phyloP scores from a whole-genome alignment of 345 rosid genomes.

The Zanthoxylum bungeanum region DNA sequence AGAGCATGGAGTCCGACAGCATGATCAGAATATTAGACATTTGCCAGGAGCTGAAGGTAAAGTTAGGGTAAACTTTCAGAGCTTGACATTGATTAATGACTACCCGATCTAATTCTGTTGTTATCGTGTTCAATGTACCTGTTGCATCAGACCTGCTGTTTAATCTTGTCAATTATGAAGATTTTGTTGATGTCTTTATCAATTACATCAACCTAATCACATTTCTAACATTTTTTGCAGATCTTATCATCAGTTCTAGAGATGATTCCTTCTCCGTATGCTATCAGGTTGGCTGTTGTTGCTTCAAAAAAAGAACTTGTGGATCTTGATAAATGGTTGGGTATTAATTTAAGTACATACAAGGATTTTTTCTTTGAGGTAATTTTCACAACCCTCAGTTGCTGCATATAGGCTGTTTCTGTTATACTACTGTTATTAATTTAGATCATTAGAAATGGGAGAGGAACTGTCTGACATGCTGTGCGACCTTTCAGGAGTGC shows the following conservation, averaged over 20 bases:
- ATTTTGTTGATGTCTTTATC: not conserved
- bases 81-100: not conserved
- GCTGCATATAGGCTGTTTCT: not conserved
- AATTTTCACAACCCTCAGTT: slow-evolving; percentile 11
- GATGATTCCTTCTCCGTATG: slow-evolving; percentile 61
- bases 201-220: not conserved
- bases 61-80: not conserved
- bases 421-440: not conserved
- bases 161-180: not conserved
- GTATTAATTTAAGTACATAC: slow-evolving; percentile 45
- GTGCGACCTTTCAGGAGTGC: slow-evolving; percentile 69
- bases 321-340: slow-evolving; percentile 88
- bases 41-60: slow-evolving; percentile 86
- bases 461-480: slow-evolving; percentile 13
- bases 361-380: slow-evolving; percentile 88
- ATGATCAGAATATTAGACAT: slow-evolving; percentile 59
- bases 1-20: slow-evolving; percentile 50
- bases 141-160: not conserved
- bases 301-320: slow-evolving; percentile 73
- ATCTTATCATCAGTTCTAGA: slow-evolving; percentile 68
- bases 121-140: not conserved
- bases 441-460: slow-evolving; percentile 4
- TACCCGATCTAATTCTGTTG: not conserved
- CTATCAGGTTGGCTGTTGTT: slow-evolving; percentile 77
- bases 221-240: slow-evolving; percentile 40